Conservation (phyloP, 768 basidiomycete genomes). For the Clavaria fumosa region DNA sequence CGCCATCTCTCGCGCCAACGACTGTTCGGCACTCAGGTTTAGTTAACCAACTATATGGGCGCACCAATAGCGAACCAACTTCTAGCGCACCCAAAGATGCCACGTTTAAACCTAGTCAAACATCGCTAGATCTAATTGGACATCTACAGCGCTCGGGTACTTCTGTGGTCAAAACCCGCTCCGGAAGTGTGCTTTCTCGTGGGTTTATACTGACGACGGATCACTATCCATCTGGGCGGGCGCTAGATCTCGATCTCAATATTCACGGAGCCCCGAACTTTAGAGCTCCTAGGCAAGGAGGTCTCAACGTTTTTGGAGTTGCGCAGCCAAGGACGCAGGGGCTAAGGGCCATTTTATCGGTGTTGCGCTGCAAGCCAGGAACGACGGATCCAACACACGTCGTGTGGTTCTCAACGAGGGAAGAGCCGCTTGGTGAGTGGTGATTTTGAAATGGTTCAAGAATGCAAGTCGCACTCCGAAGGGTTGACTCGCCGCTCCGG, state of each 20-base stretch:
- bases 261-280: conserved; percentile 96
- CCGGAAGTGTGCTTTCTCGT: conserved; percentile 70
- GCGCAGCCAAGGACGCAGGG: conserved; percentile 93
- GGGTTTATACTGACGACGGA: conserved; percentile 95
- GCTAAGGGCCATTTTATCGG: conserved; percentile 74
- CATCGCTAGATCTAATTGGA: conserved; percentile 43
- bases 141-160: conserved; percentile 50
- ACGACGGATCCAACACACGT: conserved; percentile 52
- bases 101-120: too few species aligned
- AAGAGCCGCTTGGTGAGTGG: conserved; percentile 81
- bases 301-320: conserved; percentile 85
- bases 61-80: too few species aligned
- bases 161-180: conserved; percentile 68
- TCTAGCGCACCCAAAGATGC: too few species aligned
- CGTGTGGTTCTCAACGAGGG: conserved; percentile 93
- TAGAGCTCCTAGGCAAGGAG: conserved; percentile 60
- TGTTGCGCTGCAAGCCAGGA: conserved; percentile 61
- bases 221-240: conserved; percentile 71
- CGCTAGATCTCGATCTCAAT: conserved; percentile 79
- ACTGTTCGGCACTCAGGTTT: too few species aligned
- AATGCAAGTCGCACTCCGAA: too few species aligned
- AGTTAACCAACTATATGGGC: too few species aligned
- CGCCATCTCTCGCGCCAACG: too few species aligned
- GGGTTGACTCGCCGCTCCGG: too few species aligned
- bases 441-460: too few species aligned